Conservation (phyloP, 78 protist species). For the Cavenderia fasciculata region DNA sequence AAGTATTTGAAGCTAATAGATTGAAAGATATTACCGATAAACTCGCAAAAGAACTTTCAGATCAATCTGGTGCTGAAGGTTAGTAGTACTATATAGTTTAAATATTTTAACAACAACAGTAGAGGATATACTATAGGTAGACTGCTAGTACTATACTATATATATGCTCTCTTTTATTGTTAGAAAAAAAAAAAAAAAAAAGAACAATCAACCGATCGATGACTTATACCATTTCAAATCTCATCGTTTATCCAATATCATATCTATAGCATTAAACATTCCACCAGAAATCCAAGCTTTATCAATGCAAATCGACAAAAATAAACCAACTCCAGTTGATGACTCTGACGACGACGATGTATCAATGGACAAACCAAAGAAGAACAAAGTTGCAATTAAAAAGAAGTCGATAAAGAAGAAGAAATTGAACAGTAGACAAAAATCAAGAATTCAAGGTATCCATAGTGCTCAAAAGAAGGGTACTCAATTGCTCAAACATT, state of each 20-base stretch:
- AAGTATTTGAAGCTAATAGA: not conserved
- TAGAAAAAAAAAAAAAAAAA: not conserved
- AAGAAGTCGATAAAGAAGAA: not conserved
- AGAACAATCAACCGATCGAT: not conserved
- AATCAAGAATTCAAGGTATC: constrained; percentile 1
- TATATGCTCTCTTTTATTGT: not conserved
- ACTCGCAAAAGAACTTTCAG: not conserved
- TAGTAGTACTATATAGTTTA: not conserved
- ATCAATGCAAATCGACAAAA: not conserved
- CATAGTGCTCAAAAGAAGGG: not conserved
- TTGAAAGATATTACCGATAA: not conserved
- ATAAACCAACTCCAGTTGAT: not conserved
- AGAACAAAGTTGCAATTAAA: not conserved
- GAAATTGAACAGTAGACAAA: not conserved
- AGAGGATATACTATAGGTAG: not conserved
- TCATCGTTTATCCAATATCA: not conserved
- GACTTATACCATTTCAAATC: not conserved
- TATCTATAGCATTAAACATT: not conserved
- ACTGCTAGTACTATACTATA: not conserved
- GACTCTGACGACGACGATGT: not conserved
- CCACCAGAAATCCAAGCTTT: constrained; percentile 27
- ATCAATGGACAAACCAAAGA: constrained; percentile 13
- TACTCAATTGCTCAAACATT: not conserved
- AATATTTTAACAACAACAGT: not conserved
- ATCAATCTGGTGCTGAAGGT: constrained; percentile 1